Evolutionary conservation across 371 early-diverging fungal genomes (phyloP).

Genomic region (Mortierella sp.): DNA sequence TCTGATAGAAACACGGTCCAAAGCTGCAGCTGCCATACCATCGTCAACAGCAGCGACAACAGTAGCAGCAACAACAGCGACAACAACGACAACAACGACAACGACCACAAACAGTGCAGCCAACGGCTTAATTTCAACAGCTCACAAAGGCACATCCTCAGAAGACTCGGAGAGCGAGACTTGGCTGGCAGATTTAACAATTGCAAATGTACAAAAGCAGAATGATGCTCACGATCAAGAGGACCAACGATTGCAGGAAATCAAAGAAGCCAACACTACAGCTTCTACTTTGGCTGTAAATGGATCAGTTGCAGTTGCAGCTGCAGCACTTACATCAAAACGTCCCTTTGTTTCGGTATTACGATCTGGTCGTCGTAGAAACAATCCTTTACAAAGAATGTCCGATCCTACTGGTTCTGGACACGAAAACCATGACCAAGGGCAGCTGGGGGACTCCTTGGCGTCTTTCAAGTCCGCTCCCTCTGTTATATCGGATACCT

Average conservation of each 20-base stretch:
- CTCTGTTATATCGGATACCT: constrained; percentile 1
- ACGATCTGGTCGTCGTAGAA: constrained; percentile 14
- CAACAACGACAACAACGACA: background rate
- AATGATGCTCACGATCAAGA: constrained; percentile 23
- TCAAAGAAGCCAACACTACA: background rate
- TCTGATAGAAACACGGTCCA: constrained; percentile 8
- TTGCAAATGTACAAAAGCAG: constrained; percentile 24
- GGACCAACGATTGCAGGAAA: constrained; percentile 3
- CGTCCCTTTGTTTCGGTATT: background rate
- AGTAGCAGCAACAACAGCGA: background rate
- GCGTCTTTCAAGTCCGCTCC: background rate
- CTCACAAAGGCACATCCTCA: background rate
- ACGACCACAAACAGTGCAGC: background rate
- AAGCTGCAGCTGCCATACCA: background rate
- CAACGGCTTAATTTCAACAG: background rate
- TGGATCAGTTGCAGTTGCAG: background rate
- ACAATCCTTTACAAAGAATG: background rate
- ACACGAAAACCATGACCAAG: background rate
- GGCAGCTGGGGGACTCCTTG: background rate
- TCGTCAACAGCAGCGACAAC: background rate
- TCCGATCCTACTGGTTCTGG: background rate
- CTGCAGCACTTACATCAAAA: background rate
- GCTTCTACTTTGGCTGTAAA: background rate
- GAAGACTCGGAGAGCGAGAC: constrained; percentile 1
- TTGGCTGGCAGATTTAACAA: constrained; percentile 21